These are phyloP conservation scores for Cordia subcordata DNA, from an alignment of 257 asterid genomes.

Conservation along the genomic window DNA sequence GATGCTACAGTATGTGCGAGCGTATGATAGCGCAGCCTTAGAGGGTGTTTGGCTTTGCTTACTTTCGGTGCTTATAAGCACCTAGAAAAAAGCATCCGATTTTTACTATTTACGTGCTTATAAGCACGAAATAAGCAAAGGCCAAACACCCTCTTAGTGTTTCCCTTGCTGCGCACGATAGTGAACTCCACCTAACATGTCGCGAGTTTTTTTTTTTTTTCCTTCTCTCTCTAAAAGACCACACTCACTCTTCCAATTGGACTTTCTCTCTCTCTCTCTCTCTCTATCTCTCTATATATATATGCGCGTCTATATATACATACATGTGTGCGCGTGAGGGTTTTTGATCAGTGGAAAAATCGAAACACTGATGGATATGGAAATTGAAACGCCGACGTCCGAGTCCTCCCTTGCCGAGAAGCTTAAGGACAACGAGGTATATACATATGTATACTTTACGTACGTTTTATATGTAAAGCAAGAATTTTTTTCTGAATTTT, in stretches of 20 bases:
- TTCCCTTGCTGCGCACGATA: constrained; percentile 7
- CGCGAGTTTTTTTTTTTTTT: not conserved
- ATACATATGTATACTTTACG: not conserved
- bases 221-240: not conserved
- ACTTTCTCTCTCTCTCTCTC: not conserved
- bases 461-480: not conserved
- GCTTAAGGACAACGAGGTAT: constrained; percentile 19
- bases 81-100: too few relatives aligned
- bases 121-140: too few relatives aligned
- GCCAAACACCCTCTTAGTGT: too few relatives aligned
- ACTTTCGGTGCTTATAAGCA: too few relatives aligned
- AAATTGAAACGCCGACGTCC: constrained; percentile 2
- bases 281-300: not conserved
- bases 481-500: not conserved
- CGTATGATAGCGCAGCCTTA: not conserved
- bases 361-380: constrained; percentile 21
- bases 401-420: constrained; percentile 8
- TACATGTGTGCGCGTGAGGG: not conserved
- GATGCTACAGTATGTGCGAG: not conserved
- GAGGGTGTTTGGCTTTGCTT: too few relatives aligned
- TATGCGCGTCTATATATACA: not conserved
- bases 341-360: constrained; percentile 3
- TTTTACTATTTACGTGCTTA: too few relatives aligned
- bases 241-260: not conserved
- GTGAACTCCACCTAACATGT: constrained; percentile 8